Base-by-base conservation (phyloP, 2,329 filamentous ascomycete genomes). In the Teratosphaeria zuluensis region DNA sequence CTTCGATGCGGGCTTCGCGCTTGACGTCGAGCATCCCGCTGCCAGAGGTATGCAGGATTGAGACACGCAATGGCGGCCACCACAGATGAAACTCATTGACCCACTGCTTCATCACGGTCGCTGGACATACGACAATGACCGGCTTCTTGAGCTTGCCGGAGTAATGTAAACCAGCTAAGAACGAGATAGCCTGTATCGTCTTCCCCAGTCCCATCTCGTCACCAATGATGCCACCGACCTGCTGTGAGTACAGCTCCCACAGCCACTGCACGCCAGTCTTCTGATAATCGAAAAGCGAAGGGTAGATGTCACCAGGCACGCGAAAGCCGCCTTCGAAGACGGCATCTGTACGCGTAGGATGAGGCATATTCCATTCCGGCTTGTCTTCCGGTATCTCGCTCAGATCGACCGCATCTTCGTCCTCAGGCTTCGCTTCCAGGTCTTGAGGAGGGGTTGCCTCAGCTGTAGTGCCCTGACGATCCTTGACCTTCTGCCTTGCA, bases 161-260 rank as follows among this genome's bases (percentile, higher is more conserved):
- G 73, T 96, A 92, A 71, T 99, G 94, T 8, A 99, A 77, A 2
- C 90, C 90, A 2, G 94, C 92, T 54, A 99, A 79, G 66, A 95
- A 95, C 0, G 90, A 86, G 55, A 89, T 89, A 53, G 85, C 80
- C 68, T 89, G 86, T 30, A 89, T 87, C 1, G 94, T 99, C 76
- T 99, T 99, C 3, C 94, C 94, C n/a, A 99, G 77, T 0, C 95
- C 94, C 94, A 99, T 99, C 73, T 99, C 94, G 69, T 99, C 94
- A 5, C 92, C 94, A 46, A 99, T 83, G 57, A 99, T 97, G 2
- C 94, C 94, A 28, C 94, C 94, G 4, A 96, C 91, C 61, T 88
- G 84, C 70, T 96, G 91, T 58, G 86, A 84, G 70, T 95, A 92
- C 2, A 99, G 78, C 72, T 99, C 92, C 72, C 90, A 91, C 6